These are phyloP conservation scores for Paramecium tetraurelia DNA, from an alignment of 73 alveolate species.

Conservation along the genomic window DNA sequence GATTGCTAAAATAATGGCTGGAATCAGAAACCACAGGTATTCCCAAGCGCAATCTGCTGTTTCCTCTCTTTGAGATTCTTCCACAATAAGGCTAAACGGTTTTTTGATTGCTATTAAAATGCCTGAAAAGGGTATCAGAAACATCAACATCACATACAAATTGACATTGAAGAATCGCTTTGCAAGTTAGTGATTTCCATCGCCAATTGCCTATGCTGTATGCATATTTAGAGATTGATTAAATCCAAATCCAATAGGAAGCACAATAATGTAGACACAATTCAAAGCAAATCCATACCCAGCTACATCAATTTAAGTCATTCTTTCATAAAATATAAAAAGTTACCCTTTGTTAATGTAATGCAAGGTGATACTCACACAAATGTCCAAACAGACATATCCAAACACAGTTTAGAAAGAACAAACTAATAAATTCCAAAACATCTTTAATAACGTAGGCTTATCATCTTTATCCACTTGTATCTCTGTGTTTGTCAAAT, in stretches of 20 bases:
- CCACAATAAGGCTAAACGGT: background rate
- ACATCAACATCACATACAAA: background rate
- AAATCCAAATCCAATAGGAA: conserved; percentile 1
- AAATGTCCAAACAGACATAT: background rate
- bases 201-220: background rate
- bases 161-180: background rate
- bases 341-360: background rate
- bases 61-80: background rate
- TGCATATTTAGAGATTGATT: background rate
- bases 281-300: background rate
- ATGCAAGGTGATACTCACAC: background rate
- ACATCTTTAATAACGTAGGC: background rate
- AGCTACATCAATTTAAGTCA: background rate
- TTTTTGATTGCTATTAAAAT: background rate
- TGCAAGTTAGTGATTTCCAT: background rate
- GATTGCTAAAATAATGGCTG: background rate
- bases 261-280: background rate
- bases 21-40: background rate
- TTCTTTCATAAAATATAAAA: background rate
- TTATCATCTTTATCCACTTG: background rate
- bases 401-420: background rate
- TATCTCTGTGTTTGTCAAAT: background rate
- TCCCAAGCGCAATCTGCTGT: background rate
- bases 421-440: background rate
- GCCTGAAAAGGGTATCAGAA: background rate